Percentiles rank a stretch among this genome's conserved stretches.
Conservation (phyloP, 805 yeast species). For the Danielozyma ontarioensis region DNA sequence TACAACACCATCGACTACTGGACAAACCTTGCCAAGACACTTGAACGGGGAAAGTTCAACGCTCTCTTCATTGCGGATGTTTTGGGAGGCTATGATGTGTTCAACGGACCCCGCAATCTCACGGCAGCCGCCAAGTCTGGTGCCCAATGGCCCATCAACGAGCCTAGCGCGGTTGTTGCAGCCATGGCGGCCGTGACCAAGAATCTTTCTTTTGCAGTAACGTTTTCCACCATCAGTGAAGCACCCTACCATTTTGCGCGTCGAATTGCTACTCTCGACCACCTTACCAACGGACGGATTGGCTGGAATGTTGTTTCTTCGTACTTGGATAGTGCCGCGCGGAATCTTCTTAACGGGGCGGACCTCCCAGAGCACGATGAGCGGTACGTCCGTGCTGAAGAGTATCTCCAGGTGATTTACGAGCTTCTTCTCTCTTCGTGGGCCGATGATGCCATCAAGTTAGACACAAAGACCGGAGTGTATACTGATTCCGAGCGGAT, state of each 20-base stretch:
- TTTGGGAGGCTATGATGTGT: slow-evolving; percentile 36
- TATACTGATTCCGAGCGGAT: slow-evolving; percentile 36
- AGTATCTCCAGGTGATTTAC: slow-evolving; percentile 34
- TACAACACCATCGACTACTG: slow-evolving; percentile 25
- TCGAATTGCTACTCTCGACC: slow-evolving; percentile 41
- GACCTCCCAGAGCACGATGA: slow-evolving; percentile 33
- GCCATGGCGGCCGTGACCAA: slow-evolving; percentile 43
- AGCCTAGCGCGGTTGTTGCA: slow-evolving; percentile 32
- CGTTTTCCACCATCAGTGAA: slow-evolving; percentile 39
- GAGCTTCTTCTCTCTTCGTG: slow-evolving; percentile 38
- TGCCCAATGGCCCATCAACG: slow-evolving; percentile 33
- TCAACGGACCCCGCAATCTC: slow-evolving; percentile 35
- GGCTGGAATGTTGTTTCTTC: slow-evolving; percentile 48
- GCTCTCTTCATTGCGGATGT: slow-evolving; percentile 38
- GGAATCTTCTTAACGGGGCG: slow-evolving; percentile 33
- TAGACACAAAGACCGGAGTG: slow-evolving; percentile 21
- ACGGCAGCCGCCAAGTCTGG: slow-evolving; percentile 28
- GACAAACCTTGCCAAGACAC: slow-evolving; percentile 32
- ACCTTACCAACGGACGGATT: slow-evolving; percentile 36
- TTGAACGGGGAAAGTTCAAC: slow-evolving; percentile 36
- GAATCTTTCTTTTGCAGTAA: slow-evolving; percentile 35
- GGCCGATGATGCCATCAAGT: slow-evolving; percentile 38
- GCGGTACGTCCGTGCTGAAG: slow-evolving; percentile 37
- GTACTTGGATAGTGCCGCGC: slow-evolving; percentile 38
- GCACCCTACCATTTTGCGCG: slow-evolving; percentile 39